Conservation (phyloP, 768 basidiomycete species). For the Phaeolepiota aurea region DNA sequence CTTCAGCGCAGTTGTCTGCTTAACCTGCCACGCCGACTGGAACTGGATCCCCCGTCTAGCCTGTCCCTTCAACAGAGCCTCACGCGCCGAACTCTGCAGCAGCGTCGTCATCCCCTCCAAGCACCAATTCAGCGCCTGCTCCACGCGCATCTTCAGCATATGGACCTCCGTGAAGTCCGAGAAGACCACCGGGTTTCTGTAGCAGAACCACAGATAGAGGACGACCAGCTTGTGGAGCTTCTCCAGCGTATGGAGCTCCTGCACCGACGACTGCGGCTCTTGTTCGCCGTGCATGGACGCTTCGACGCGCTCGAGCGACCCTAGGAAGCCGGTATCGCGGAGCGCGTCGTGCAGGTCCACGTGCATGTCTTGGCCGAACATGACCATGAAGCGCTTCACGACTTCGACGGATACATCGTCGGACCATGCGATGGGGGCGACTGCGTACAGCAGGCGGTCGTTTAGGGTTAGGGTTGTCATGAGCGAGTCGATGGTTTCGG, state of each 20-base stretch:
- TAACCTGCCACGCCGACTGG: too few species aligned
- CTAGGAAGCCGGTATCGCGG: slow-evolving; percentile 25
- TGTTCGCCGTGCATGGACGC: slow-evolving; percentile 15
- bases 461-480: slow-evolving; percentile 26
- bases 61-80: too few species aligned
- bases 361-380: slow-evolving; percentile 28
- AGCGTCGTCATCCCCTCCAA: slow-evolving; percentile 26
- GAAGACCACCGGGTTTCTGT: slow-evolving; percentile 64
- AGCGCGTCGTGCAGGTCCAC: slow-evolving; percentile 36
- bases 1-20: too few species aligned
- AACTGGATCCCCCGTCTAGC: too few species aligned
- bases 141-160: slow-evolving; percentile 51
- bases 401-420: slow-evolving; percentile 26
- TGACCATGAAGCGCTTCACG: slow-evolving; percentile 28
- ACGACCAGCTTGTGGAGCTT: slow-evolving; percentile 68
- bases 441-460: slow-evolving; percentile 36
- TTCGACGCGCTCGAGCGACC: slow-evolving; percentile 33
- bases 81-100: too few species aligned
- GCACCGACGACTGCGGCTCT: slow-evolving; percentile 3
- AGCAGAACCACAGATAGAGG: slow-evolving; percentile 79
- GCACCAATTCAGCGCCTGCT: slow-evolving; percentile 60
- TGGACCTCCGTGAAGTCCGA: slow-evolving; percentile 40
- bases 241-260: slow-evolving; percentile 38
- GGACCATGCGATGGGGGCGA: slow-evolving; percentile 48
- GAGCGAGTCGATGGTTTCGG: slow-evolving; percentile 20